Evolutionary conservation across 257 asterid species (phyloP).

Genomic region (Salvia splendens): DNA sequence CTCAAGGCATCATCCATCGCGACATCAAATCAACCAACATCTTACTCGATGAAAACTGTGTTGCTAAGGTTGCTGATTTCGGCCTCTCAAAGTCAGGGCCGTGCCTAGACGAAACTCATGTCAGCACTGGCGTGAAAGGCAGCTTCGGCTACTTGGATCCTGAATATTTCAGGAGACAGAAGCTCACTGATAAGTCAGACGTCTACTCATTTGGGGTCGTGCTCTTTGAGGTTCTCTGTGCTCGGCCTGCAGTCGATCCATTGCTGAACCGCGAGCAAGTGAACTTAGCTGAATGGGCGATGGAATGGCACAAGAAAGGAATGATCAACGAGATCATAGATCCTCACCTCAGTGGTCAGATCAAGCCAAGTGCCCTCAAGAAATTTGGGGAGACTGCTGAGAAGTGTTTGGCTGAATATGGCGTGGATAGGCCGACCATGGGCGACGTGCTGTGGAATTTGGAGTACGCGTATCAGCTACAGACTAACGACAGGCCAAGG

Average conservation of each 20-base stretch:
- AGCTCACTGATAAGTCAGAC: constrained; percentile 33
- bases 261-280: constrained; percentile 57
- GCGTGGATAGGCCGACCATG: constrained; percentile 76
- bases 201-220: constrained; percentile 81
- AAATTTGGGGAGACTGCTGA: constrained; percentile 66
- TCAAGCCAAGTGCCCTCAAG: constrained; percentile 49
- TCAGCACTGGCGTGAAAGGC: constrained; percentile 56
- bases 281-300: constrained; percentile 72
- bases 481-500: constrained; percentile 40
- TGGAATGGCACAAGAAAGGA: constrained; percentile 69
- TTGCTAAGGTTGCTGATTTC: constrained; percentile 75
- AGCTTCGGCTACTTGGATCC: no score
- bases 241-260: constrained; percentile 71
- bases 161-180: no score
- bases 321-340: constrained; percentile 56
- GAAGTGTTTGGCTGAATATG: constrained; percentile 72
- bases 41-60: constrained; percentile 58
- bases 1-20: constrained; percentile 77
- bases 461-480: constrained; percentile 73
- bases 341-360: constrained; percentile 42
- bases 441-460: constrained; percentile 81
- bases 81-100: constrained; percentile 84
- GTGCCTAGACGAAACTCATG: constrained; percentile 65
- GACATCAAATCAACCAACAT: constrained; percentile 80
- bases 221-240: constrained; percentile 69